phyloP scores from a whole-genome alignment of 345 rosid genomes.

The Clausena lansium region DNA sequence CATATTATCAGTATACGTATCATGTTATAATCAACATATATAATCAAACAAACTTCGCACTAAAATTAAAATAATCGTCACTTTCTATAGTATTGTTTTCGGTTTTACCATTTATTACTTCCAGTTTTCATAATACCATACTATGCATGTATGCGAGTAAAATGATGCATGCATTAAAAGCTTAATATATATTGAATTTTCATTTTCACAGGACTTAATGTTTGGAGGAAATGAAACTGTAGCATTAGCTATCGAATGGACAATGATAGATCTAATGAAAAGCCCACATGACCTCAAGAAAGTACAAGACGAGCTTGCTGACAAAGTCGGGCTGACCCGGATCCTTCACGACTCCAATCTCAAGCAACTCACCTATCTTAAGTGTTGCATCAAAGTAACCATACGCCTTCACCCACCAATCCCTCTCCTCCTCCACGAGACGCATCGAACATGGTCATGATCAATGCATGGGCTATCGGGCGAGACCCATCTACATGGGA shows the following conservation, averaged over 20 bases:
- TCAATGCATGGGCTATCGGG: constrained; percentile 64
- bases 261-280: constrained; percentile 61
- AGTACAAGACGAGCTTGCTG: constrained; percentile 57
- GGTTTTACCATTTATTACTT: no score
- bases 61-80: no score
- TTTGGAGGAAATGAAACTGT: constrained; percentile 79
- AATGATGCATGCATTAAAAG: no score
- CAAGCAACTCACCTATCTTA: constrained; percentile 52
- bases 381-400: constrained; percentile 63
- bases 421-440: constrained; percentile 76
- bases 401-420: constrained; percentile 80
- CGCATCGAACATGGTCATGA: constrained; percentile 56
- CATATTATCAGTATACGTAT: no score
- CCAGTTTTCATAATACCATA: no score
- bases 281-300: constrained; percentile 47
- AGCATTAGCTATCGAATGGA: constrained; percentile 82
- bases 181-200: neutral
- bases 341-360: constrained; percentile 55
- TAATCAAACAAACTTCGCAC: no score
- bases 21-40: no score
- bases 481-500: constrained; percentile 59
- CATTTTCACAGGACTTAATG: constrained; percentile 38
- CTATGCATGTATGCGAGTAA: no score
- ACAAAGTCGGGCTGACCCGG: constrained; percentile 54
- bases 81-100: no score